Conservation (phyloP, 2,329 filamentous ascomycete species). For the Aspergillus sp. region DNA sequence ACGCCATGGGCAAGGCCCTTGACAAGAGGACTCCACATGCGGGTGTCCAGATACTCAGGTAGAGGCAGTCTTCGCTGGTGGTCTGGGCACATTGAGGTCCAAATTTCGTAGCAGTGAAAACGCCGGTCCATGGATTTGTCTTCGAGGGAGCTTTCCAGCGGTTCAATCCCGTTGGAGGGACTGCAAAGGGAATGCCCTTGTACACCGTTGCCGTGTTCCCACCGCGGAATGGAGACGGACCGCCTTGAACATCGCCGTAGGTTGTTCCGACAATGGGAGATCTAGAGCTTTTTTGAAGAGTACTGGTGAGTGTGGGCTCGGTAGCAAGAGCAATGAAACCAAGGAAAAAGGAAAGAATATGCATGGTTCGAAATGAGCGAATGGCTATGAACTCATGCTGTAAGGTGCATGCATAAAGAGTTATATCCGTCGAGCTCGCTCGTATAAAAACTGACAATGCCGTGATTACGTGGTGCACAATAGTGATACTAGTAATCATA, state of each 20-base stretch:
- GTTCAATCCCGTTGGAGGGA: constrained; percentile 5
- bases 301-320: no score
- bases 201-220: constrained; percentile 13
- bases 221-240: constrained; percentile 13
- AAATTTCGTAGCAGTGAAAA: constrained; percentile 10
- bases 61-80: constrained; percentile 21
- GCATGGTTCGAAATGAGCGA: not conserved
- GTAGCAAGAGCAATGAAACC: not conserved
- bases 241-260: constrained; percentile 15
- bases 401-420: not conserved
- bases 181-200: constrained; percentile 19
- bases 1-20: constrained; percentile 17
- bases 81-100: constrained; percentile 19
- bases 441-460: no score
- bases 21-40: constrained; percentile 19
- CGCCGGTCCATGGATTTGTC: constrained; percentile 5
- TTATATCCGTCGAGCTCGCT: not conserved
- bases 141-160: constrained; percentile 5
- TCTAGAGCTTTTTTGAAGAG: no score
- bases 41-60: constrained; percentile 16
- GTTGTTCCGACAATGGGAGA: constrained; percentile 6
- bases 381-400: not conserved
- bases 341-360: not conserved
- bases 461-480: no score
- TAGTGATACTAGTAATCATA: no score